Evolutionary conservation across 768 basidiomycete genomes (phyloP), one percentile per base, ranked within the genome.

Genomic region (Multifurca ochricompacta): DNA sequence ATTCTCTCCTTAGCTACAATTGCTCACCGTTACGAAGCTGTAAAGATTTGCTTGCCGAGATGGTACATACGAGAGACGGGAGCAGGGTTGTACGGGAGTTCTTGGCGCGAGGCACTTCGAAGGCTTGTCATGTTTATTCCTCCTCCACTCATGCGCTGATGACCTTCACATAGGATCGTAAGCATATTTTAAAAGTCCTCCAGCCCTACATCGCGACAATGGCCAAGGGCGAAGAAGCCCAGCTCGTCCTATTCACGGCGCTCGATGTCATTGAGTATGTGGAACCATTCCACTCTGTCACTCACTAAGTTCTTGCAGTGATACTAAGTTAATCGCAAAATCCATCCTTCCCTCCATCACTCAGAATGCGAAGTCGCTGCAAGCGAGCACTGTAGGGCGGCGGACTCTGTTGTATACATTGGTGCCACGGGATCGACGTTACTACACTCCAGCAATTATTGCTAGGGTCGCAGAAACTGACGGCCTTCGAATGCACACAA

Each of bases 31-130:
- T 35, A 30, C 58, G 28, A 58, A 91, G 88, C 47, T 88, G 87
- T 62, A 83, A 90, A 59, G 92, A 95, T 37, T 77, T 85, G 18
- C 73, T 95, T 6, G 85, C 92, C 0, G 93, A 96, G 65, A 88
- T 95, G 77, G 90, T 93, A 0, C 93, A 97, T 64, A 97, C 93
- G 14, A 91, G 82, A 64, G 89, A 95, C 62, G 93, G 93, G 18
- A 89, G 90, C 54, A 81, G 88, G 19, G 83, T 79, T 25, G 91
- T 88, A 3, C 81, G 93, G 39, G 85, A 92, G 58, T 88, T 96
- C 67, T 75, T 95, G 34, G 89, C 85, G 0, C 76, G 78, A 40
- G 91, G 91, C 4, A 80, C 77, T 11, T 91, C 93, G 4, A 97
- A 96, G 73, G 87, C 84, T 50, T 18, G 66, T 62, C 36, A 19